A percentile compares a stretch with the other conserved stretches of the same genome.
Conservation (phyloP, 345 rosid species). For the Murraya koenigii region DNA sequence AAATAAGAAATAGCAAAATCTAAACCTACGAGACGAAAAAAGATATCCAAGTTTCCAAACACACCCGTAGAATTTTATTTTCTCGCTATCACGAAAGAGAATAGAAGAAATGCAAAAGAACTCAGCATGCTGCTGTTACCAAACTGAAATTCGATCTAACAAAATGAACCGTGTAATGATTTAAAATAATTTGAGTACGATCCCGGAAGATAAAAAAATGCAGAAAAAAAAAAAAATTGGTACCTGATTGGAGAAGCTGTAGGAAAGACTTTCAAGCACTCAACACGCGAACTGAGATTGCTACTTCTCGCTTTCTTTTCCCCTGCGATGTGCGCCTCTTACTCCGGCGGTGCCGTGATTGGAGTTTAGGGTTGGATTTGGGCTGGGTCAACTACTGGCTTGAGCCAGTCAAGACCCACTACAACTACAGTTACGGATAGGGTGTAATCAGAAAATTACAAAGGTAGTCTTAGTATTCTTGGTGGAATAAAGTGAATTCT, state of each 20-base stretch:
- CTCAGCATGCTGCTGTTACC: not conserved
- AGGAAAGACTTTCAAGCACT: not conserved
- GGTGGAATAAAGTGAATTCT: too few species aligned
- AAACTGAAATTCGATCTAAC: not conserved
- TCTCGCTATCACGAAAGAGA: too few species aligned
- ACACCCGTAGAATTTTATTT: too few species aligned
- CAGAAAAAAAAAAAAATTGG: too few species aligned
- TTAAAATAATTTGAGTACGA: not conserved
- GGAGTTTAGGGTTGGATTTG: not conserved
- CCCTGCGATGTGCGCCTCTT: not conserved
- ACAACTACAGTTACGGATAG: fast-evolving
- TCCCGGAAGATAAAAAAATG: not conserved
- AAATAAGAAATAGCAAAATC: too few species aligned
- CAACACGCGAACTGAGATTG: not conserved
- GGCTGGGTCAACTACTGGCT: not conserved
- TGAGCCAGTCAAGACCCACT: not conserved
- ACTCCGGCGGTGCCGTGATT: not conserved
- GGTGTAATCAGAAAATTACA: too few species aligned
- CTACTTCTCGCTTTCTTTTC: not conserved
- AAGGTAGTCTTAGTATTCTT: too few species aligned
- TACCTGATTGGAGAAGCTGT: not conserved
- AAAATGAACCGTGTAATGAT: not conserved
- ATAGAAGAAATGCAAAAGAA: too few species aligned
- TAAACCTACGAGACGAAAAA: too few species aligned
- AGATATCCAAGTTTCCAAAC: too few species aligned